Conservation (phyloP, 257 asterid species). For the Solanum etuberosum region DNA sequence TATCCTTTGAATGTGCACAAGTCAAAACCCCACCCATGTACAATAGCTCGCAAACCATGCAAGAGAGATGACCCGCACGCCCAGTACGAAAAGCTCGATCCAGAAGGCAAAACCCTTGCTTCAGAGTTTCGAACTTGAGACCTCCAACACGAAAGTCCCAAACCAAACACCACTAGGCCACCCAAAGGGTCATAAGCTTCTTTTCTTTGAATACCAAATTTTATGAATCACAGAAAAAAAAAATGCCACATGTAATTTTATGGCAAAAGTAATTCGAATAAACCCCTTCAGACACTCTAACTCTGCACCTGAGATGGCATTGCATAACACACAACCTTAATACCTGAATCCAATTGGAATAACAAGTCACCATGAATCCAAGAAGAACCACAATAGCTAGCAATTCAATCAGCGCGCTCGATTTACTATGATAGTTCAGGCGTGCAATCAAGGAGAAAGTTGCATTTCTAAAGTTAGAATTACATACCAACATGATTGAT, state of each 20-base stretch:
- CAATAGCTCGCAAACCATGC: neutral
- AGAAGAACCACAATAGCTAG: neutral
- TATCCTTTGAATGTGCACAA: neutral
- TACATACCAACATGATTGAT: neutral
- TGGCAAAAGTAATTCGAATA: neutral
- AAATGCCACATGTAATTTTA: neutral
- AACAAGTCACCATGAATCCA: neutral
- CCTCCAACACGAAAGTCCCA: neutral
- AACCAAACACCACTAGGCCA: neutral
- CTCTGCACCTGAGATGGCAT: neutral
- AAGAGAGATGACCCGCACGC: accelerated
- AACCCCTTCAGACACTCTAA: neutral
- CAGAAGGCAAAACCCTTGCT: neutral
- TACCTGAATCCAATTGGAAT: neutral
- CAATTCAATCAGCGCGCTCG: neutral
- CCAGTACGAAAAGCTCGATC: too few species aligned
- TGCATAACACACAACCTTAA: neutral
- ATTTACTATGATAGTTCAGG: neutral
- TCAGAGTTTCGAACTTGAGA: neutral
- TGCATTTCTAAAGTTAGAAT: neutral
- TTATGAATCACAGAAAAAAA: neutral
- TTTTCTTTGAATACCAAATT: too few species aligned
- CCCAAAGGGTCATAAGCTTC: too few species aligned
- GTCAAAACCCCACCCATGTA: neutral
- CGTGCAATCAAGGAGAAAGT: neutral